A percentile compares a stretch with the other conserved stretches of the same genome.
phyloP scores from a whole-genome alignment of 2,329 filamentous ascomycete genomes.

The Fusarium sp. region DNA sequence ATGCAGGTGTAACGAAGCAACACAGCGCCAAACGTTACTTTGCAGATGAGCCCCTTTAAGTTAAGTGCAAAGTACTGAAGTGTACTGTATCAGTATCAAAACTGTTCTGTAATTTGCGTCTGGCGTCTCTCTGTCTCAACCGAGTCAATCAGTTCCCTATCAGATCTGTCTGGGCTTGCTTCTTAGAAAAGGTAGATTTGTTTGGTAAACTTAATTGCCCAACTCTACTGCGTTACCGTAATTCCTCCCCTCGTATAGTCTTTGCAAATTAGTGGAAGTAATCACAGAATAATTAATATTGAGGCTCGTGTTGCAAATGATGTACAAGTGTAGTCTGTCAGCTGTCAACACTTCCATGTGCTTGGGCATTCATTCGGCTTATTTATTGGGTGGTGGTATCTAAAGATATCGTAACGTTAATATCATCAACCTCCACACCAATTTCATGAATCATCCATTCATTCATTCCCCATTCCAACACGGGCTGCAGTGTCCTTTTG shows the following conservation, averaged over 20 bases:
- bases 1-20: slow-evolving; percentile 34
- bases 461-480: background rate
- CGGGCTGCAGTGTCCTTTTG: background rate
- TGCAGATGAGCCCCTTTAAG: slow-evolving; percentile 20
- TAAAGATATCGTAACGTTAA: slow-evolving; percentile 26
- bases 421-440: slow-evolving; percentile 8
- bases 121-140: background rate
- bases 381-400: background rate
- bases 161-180: background rate
- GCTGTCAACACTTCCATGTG: slow-evolving; percentile 2
- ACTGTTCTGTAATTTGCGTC: background rate
- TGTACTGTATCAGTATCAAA: background rate
- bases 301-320: background rate
- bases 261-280: background rate
- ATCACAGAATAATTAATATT: background rate
- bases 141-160: slow-evolving; percentile 8
- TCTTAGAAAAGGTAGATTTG: background rate
- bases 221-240: background rate
- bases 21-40: slow-evolving; percentile 27
- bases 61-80: background rate
- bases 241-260: background rate
- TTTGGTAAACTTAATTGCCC: background rate
- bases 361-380: background rate
- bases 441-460: slow-evolving; percentile 35
- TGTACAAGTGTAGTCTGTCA: background rate